Conservation (phyloP, 345 rosid genomes). For the Noccaea caerulescens region DNA sequence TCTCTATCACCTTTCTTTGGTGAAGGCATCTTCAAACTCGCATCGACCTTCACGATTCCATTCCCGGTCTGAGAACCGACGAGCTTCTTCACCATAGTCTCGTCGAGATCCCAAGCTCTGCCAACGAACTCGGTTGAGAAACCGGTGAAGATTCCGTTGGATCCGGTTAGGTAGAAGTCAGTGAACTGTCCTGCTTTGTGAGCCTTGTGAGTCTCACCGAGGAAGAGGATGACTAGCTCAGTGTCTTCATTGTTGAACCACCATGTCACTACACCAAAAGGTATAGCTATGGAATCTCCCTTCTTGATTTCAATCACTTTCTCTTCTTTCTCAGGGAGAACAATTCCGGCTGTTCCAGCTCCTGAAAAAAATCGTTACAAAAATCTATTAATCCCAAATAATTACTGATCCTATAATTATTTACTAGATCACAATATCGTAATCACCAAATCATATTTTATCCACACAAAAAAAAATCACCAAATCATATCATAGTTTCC, state of each 20-base stretch:
- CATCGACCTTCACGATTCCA: slow-evolving; percentile 72
- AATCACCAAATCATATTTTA: background rate
- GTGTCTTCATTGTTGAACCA: slow-evolving; percentile 85
- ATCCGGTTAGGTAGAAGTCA: slow-evolving; percentile 73
- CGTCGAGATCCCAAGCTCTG: slow-evolving; percentile 73
- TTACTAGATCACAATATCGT: background rate
- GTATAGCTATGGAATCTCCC: slow-evolving; percentile 90
- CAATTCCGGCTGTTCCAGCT: slow-evolving; percentile 77
- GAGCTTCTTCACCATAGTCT: slow-evolving; percentile 52
- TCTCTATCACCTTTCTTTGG: slow-evolving; percentile 59
- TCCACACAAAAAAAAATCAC: no score
- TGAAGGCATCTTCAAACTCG: slow-evolving; percentile 57
- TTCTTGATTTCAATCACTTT: slow-evolving; percentile 74
- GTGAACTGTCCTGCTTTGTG: slow-evolving; percentile 83
- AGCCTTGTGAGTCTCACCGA: slow-evolving; percentile 81
- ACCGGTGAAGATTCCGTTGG: slow-evolving; percentile 80
- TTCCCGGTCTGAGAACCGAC: slow-evolving; percentile 56
- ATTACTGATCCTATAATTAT: background rate
- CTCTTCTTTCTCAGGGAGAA: slow-evolving; percentile 88
- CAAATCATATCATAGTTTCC: background rate
- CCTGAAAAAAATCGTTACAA: slow-evolving; percentile 48
- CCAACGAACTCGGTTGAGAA: slow-evolving; percentile 77
- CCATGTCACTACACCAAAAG: slow-evolving; percentile 93
- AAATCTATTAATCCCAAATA: background rate
- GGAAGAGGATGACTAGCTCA: slow-evolving; percentile 70